phyloP scores from a whole-genome alignment of 2,329 filamentous ascomycete genomes.

The Zasmidium citrigriseum region DNA sequence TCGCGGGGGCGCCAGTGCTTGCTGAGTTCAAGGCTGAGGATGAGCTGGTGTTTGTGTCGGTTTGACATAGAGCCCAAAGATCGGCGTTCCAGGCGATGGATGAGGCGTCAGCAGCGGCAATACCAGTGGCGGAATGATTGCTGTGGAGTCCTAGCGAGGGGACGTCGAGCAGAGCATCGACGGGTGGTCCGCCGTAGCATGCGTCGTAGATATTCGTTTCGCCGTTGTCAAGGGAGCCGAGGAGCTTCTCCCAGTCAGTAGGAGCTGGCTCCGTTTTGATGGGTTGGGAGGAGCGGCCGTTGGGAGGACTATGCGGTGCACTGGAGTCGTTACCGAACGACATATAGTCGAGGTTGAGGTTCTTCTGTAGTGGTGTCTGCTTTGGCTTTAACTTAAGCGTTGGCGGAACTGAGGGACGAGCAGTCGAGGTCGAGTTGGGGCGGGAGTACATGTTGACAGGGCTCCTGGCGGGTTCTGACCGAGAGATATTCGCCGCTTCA shows the following conservation, averaged over 20 bases:
- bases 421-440: constrained; percentile 24
- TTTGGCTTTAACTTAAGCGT: constrained; percentile 18
- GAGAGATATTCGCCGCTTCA: constrained; percentile 44
- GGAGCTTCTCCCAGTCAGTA: constrained; percentile 78
- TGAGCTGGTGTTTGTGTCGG: constrained; percentile 24
- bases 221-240: constrained; percentile 77
- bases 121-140: constrained; percentile 25
- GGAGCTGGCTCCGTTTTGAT: constrained; percentile 49
- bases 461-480: constrained; percentile 51
- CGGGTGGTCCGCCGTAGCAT: constrained; percentile 69
- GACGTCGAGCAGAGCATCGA: constrained; percentile 43
- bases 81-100: constrained; percentile 28
- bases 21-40: constrained; percentile 11
- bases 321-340: constrained; percentile 47
- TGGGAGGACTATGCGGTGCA: constrained; percentile 15
- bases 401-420: constrained; percentile 26
- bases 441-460: constrained; percentile 39
- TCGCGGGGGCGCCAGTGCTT: constrained; percentile 18
- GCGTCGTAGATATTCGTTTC: constrained; percentile 82
- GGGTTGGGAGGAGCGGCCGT: constrained; percentile 23
- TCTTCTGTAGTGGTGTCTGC: constrained; percentile 15
- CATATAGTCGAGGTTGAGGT: constrained; percentile 50
- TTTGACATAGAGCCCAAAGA: constrained; percentile 33
- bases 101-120: constrained; percentile 12
- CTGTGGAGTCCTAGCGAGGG: constrained; percentile 41